Base-by-base conservation (phyloP, 2,329 filamentous ascomycete genomes). In the Keithomyces neogunnii region DNA sequence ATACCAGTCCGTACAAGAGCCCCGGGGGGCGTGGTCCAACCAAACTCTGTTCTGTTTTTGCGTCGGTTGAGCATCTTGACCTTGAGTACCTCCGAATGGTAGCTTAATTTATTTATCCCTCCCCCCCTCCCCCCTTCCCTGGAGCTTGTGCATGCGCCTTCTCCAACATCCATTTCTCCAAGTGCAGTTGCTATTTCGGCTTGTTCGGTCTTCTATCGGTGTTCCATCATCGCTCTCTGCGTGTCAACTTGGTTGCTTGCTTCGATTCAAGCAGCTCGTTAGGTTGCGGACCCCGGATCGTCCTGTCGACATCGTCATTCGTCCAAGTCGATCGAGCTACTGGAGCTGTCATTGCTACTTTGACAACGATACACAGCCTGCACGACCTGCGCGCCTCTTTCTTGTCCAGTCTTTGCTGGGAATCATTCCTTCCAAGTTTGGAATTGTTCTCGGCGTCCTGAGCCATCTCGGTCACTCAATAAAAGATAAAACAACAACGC, bases 151-250 rank as follows among this genome's bases (percentile, higher is more conserved):
- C 40, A n/a, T 29, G 39, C 31, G 35, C 36, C 11, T 47, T 38
- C 29, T 42, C 45, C 19, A 31, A 4, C 13, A 36, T 35, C 38
- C 19, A 19, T 28, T 36, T 39, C 26, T 33, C 19, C 40, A 44
- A 42, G 26, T 42, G 31, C 50, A 5, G 28, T 48, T 47, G 33
- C 28, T 45, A 2, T 35, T 36, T 45, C 45, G 50, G 50, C 45
- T 48, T 48, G 31, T 51, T 51, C 50, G 50, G 50, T 43, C 28
- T 43, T 45, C n/a, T 42, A 39, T 51, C 50, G 39, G 50, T 35
- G 39, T 48, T 44, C 8, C 44, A 35, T 39, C 49, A 26, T 36
- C 36, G 35, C 11, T 43, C 11, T 47, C 19, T 43, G 36, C 11
- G 30, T 30, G 38, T 46, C 6, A 9, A 28, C 40, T 30, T 44